Percentiles rank a stretch among this genome's conserved stretches.
Conservation (phyloP, 106 monocot genomes). For the Dendrobium nobile region DNA sequence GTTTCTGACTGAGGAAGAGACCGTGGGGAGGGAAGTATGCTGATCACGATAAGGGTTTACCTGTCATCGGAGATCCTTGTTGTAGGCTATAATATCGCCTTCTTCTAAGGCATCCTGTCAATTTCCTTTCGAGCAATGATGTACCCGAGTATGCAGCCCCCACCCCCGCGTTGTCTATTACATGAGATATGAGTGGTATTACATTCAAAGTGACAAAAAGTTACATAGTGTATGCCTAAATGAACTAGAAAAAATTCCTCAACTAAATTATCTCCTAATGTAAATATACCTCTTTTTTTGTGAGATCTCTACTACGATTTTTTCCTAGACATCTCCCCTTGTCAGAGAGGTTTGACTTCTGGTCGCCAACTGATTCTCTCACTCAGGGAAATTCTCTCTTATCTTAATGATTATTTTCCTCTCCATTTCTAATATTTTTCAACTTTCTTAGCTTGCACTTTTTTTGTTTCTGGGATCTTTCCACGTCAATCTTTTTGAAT, state of each 20-base stretch:
- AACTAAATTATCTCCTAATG: no score
- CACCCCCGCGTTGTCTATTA: conserved; percentile 22
- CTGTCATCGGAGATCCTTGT: conserved; percentile 64
- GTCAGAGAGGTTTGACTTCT: no score
- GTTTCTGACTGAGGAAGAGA: conserved; percentile 14
- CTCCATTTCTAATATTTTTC: no score
- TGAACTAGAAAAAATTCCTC: conserved; percentile 29
- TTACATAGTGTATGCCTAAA: conserved; percentile 89
- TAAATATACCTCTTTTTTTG: no score
- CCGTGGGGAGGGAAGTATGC: conserved; percentile 28
- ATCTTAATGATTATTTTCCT: no score
- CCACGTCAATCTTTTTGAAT: no score
- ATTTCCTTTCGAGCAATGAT: conserved; percentile 30
- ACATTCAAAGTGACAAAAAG: conserved; percentile 68
- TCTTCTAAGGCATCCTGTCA: conserved; percentile 34
- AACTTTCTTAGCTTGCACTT: no score
- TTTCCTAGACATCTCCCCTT: no score
- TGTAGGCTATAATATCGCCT: conserved; percentile 67
- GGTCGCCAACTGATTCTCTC: no score
- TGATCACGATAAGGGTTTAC: conserved; percentile 53
- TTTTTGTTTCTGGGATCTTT: no score
- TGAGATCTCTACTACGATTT: no score
- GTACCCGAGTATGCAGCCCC: conserved; percentile 32
- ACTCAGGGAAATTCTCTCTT: no score
- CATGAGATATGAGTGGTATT: conserved; percentile 62